These are phyloP conservation scores for Monilinia fructicola DNA, from an alignment of 2,329 filamentous ascomycete species.

Conservation along the genomic window DNA sequence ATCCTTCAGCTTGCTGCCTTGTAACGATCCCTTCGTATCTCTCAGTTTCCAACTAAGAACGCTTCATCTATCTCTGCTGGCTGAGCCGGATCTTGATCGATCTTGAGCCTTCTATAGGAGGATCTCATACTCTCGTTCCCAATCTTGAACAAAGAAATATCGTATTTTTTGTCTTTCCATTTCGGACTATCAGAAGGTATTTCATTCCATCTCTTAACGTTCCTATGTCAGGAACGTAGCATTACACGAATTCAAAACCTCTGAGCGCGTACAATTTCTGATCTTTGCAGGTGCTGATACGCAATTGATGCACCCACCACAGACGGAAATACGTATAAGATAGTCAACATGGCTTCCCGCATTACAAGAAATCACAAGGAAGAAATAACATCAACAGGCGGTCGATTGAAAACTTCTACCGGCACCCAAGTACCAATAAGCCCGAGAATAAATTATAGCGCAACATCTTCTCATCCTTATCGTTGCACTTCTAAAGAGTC, in stretches of 20 bases:
- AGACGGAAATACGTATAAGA: not conserved
- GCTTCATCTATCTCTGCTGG: not conserved
- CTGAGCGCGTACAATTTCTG: not conserved
- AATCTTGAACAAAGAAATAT: not conserved
- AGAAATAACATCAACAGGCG: not conserved
- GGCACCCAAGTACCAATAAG: not conserved
- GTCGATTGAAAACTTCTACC: not conserved
- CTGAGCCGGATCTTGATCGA: not conserved
- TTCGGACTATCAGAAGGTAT: not conserved
- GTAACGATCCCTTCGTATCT: not conserved
- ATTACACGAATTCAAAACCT: not conserved
- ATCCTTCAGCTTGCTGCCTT: not conserved
- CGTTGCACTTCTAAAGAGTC: not conserved
- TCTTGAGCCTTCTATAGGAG: not conserved
- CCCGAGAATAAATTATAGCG: no score
- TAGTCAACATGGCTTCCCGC: not conserved
- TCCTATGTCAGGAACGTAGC: not conserved
- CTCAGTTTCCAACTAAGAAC: not conserved
- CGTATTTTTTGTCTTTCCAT: not conserved
- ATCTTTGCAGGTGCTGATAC: not conserved
- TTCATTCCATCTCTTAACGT: not conserved
- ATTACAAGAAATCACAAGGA: not conserved
- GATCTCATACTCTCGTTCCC: not conserved
- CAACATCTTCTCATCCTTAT: not conserved
- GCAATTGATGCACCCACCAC: not conserved